Percentiles rank a stretch among this genome's conserved stretches.
Conservation (phyloP, 2,329 filamentous ascomycete species). For the Passalora sequoiae region DNA sequence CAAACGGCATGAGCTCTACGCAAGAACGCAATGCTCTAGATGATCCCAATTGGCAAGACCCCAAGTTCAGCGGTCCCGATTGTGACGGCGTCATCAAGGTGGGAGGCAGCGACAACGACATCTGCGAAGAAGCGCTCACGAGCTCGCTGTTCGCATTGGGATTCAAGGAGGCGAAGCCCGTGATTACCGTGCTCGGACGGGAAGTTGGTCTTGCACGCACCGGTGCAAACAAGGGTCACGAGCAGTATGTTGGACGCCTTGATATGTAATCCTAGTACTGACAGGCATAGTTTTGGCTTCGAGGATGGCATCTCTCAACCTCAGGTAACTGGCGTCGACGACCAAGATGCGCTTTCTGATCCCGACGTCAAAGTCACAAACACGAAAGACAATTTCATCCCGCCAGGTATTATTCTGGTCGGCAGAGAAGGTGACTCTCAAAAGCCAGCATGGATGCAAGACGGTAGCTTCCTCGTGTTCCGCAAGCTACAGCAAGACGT, state of each 20-base stretch:
- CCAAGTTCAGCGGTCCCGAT: slow-evolving; percentile 7
- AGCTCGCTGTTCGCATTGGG: neutral
- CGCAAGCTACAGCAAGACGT: slow-evolving; percentile 43
- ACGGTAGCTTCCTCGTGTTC: slow-evolving; percentile 43
- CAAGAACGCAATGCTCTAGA: slow-evolving; percentile 2
- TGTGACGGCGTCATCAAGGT: slow-evolving; percentile 12
- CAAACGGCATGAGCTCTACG: neutral
- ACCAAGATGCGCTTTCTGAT: no score
- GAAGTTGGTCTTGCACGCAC: neutral
- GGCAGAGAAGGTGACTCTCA: neutral
- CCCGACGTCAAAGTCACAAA: no score
- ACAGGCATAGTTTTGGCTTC: no score
- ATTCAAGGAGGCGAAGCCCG: slow-evolving; percentile 23
- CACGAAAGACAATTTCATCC: slow-evolving; percentile 30
- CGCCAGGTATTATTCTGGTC: slow-evolving; percentile 35
- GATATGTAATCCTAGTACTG: no score
- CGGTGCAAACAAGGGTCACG: neutral
- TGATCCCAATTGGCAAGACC: slow-evolving; percentile 28
- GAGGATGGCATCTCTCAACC: no score
- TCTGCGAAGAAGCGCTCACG: neutral
- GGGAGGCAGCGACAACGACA: neutral
- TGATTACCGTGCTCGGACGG: neutral
- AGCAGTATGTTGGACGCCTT: neutral
- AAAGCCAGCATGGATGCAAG: slow-evolving; percentile 35
- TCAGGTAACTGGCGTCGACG: no score